These are phyloP conservation scores for Scenedesmus sp. DNA, from an alignment of 163 green algal genomes.

Conservation along the genomic window DNA sequence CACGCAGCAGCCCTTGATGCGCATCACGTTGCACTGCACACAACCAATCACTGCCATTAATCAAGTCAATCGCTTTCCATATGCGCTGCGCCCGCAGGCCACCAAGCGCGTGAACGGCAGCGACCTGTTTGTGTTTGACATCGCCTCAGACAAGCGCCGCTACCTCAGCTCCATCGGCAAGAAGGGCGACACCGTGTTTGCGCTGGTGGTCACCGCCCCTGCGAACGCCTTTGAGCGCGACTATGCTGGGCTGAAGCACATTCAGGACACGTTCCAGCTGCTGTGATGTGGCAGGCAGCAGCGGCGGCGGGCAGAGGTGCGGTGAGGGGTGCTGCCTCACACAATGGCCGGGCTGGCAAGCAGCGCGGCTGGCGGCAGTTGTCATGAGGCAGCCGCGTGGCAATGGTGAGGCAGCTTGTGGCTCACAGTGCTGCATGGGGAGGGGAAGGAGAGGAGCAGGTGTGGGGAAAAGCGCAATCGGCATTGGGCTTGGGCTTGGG, in stretches of 20 bases:
- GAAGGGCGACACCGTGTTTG: constrained; percentile 47
- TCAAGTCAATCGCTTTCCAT: no score
- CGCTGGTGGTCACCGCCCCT: constrained; percentile 40
- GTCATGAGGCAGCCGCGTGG: no score
- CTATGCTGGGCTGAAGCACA: constrained; percentile 32
- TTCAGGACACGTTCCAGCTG: constrained; percentile 49
- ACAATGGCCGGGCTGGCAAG: no score
- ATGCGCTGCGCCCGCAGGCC: background rate
- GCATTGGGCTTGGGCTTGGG: no score
- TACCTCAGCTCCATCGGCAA: constrained; percentile 44
- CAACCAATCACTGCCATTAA: no score
- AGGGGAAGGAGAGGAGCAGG: no score
- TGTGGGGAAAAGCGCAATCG: no score
- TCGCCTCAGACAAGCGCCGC: constrained; percentile 35
- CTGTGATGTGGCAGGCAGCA: constrained; percentile 20
- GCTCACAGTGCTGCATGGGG: no score
- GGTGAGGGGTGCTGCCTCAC: background rate
- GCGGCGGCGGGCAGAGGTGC: background rate
- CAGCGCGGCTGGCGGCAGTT: no score
- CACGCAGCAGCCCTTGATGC: no score
- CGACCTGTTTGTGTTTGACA: constrained; percentile 44
- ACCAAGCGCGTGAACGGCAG: constrained; percentile 24
- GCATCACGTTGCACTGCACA: no score
- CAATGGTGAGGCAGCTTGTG: no score
- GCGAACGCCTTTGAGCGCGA: constrained; percentile 25